Conservation (phyloP, 2,329 filamentous ascomycete species). For the Claviceps arundinis region DNA sequence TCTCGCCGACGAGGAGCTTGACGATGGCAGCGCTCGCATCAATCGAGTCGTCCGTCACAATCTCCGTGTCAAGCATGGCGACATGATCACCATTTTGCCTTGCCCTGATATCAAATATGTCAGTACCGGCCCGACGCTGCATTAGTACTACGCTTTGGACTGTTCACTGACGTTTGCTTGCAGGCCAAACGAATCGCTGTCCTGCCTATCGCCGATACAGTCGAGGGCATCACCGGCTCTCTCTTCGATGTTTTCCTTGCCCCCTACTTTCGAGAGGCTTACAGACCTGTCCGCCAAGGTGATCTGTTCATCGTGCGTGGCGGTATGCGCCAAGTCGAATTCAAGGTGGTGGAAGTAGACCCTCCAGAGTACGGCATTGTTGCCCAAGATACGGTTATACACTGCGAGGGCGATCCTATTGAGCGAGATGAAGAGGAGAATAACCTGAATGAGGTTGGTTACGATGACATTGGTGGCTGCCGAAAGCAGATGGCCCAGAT, state of each 20-base stretch:
- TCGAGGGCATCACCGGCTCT: constrained; percentile 93
- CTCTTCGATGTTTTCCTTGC: constrained; percentile 98
- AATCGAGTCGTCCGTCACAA: constrained; percentile 99
- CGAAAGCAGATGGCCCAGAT: constrained; percentile 99
- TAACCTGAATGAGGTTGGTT: constrained; percentile 97
- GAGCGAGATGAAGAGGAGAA: constrained; percentile 98
- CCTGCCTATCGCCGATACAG: constrained; percentile 92
- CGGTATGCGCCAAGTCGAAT: constrained; percentile 98
- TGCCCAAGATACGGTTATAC: constrained; percentile 95
- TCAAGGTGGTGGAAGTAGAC: constrained; percentile 98
- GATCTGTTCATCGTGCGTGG: constrained; percentile 95
- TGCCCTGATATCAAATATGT: constrained; percentile 99
- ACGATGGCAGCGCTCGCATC: constrained; percentile 92
- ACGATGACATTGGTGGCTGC: constrained; percentile 98
- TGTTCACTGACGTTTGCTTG: constrained; percentile 6
- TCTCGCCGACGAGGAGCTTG: constrained; percentile 90
- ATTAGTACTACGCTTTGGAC: no score
- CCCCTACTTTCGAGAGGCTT: constrained; percentile 98
- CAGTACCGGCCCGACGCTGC: constrained; percentile 27
- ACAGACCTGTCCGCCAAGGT: constrained; percentile 91
- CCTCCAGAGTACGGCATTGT: constrained; percentile 98
- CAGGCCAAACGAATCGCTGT: constrained; percentile 98
- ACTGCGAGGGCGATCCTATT: constrained; percentile 79
- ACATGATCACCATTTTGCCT: constrained; percentile 91
- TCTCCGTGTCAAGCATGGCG: constrained; percentile 93